Evolutionary conservation across 192 early-diverging fungal species (phyloP).

Genomic region (Powellomyces hirtus): DNA sequence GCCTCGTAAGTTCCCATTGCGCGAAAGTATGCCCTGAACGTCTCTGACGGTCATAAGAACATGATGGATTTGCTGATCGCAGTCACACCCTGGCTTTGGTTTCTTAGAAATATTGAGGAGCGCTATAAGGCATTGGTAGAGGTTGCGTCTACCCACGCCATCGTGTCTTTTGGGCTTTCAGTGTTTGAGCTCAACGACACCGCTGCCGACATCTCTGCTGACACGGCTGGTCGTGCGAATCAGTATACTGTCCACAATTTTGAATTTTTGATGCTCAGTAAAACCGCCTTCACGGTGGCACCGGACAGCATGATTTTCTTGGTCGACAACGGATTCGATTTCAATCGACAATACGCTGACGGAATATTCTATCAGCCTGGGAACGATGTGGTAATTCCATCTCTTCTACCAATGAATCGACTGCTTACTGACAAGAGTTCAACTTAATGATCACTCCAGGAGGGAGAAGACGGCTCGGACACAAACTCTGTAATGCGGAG

Average conservation of each 20-base stretch:
- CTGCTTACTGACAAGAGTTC: too few species aligned
- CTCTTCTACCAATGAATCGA: too few species aligned
- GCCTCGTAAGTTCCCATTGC: conserved; percentile 29
- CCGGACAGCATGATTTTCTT: conserved; percentile 76
- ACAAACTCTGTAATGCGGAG: conserved; percentile 34
- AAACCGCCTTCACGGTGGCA: conserved; percentile 65
- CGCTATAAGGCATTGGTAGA: conserved; percentile 74
- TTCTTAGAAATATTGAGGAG: conserved; percentile 70
- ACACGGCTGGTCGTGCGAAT: not conserved
- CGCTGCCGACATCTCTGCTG: not conserved
- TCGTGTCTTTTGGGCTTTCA: conserved; percentile 83
- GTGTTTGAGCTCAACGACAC: conserved; percentile 48
- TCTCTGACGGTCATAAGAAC: too few species aligned
- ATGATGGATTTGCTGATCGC: not conserved
- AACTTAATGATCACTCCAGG: too few species aligned
- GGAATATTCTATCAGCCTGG: conserved; percentile 80
- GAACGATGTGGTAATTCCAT: conserved; percentile 30
- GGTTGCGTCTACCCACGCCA: conserved; percentile 70
- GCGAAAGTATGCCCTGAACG: too few species aligned
- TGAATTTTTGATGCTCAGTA: conserved; percentile 51
- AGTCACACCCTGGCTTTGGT: not conserved
- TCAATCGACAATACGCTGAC: conserved; percentile 68
- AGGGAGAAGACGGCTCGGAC: not conserved
- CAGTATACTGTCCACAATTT: conserved; percentile 59
- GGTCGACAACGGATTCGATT: conserved; percentile 82